Evolutionary conservation across 148 eudicot genomes (phyloP), one percentile per base, ranked within the genome.

Genomic region (Chenopodium berlandieri): DNA sequence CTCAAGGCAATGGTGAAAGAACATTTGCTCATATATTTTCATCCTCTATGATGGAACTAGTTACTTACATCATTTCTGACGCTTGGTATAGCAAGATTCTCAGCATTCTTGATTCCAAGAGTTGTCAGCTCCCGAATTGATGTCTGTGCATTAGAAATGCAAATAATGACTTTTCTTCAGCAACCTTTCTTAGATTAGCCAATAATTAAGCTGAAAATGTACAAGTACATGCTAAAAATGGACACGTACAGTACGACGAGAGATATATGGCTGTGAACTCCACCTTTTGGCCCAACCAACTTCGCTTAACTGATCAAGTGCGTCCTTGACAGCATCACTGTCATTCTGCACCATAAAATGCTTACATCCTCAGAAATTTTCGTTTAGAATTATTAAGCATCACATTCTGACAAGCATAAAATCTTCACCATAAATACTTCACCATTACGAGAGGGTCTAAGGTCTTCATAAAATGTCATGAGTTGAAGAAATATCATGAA

Each of bases 101-200:
- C 99, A 0, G 99, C 99, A 76, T 94, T 96, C 86, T 96, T 96
- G 17, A 96, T 87, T 82, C 99, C 99, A 86, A 96, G 95, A 75
- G 89, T 88, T 65, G 99, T 92, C 86, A 96, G 85, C 91, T 96
- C 99, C 71, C 94, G 82, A 44, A 94, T 90, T 83, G 95, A 88
- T 71, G 99, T 92, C 99, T 96, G 94, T 64, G 73, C 56, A 87
- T 74, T 67, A 46, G 40, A 76, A 77, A 40, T 48, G 68, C 68
- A 81, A 70, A 83, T 1, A 75, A 65, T 71, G 12, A 73, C 7
- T 50, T 74, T 34, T 81, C 63, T 32, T n/a, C 56, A 69, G 47
- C 56, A 68, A 50, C 48, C 63, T n/a, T 7, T 62, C 20, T 47
- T 78, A 12, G 25, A 50, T 25, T 11, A 31, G 78, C 79, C 66